Conservation (phyloP, 441 rosid genomes). For the Mallotus japonicus region DNA sequence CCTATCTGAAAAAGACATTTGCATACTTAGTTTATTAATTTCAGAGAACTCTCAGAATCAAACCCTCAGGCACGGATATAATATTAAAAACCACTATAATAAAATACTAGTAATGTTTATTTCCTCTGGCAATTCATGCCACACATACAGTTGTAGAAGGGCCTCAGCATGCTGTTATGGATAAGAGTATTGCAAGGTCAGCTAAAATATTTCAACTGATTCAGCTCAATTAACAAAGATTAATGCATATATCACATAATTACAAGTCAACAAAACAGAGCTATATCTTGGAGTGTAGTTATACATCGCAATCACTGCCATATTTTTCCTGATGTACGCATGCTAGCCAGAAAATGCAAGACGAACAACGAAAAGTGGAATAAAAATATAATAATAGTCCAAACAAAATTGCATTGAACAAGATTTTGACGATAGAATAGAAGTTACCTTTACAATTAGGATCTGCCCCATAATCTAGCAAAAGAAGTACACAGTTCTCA, state of each 20-base stretch:
- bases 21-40: constrained; percentile 13
- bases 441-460: constrained; percentile 61
- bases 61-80: neutral
- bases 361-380: neutral
- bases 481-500: constrained; percentile 56
- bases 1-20: constrained; percentile 16
- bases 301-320: neutral
- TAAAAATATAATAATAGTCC: neutral
- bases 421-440: neutral
- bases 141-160: neutral
- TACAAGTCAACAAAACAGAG: neutral
- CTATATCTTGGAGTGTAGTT: neutral
- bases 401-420: neutral
- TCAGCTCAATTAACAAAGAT: neutral
- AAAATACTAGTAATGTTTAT: neutral
- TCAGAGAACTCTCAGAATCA: constrained; percentile 5
- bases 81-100: neutral
- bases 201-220: neutral
- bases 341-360: neutral
- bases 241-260: neutral
- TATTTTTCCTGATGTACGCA: neutral
- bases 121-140: constrained; percentile 13
- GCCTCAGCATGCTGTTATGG: neutral
- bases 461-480: constrained; percentile 56
- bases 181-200: constrained; percentile 14